Evolutionary conservation across 495 filamentous ascomycete species (phyloP).

Genomic region (Rhypophila decipiens): DNA sequence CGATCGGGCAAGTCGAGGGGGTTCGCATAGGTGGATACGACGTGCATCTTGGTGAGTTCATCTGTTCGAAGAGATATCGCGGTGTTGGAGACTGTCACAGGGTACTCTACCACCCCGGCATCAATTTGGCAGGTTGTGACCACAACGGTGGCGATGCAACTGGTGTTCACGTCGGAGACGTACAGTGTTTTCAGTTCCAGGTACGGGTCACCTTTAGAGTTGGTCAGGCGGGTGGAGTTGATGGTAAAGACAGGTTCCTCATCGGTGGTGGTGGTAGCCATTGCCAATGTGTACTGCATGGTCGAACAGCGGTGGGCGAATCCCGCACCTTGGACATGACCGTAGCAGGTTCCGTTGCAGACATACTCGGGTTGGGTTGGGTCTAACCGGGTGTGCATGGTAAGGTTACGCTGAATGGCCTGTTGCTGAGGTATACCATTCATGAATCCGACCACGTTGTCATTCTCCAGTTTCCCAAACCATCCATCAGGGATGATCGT

Average conservation of each 20-base stretch:
- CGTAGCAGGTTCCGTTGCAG: conserved; percentile 8
- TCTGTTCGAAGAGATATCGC: conserved; percentile 2
- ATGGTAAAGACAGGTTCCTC: conserved; percentile 7
- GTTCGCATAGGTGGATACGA: not conserved
- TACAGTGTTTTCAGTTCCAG: not conserved
- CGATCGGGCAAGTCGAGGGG: not conserved
- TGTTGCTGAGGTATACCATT: not conserved
- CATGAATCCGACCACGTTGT: not conserved
- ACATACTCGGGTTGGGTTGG: not conserved
- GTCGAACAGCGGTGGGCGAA: conserved; percentile 5
- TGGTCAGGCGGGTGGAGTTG: not conserved
- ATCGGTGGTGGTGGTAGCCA: conserved; percentile 5
- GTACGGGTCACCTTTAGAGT: not conserved
- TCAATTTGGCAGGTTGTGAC: conserved; percentile 6
- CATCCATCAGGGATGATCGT: not conserved
- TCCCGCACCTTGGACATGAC: conserved; percentile 8
- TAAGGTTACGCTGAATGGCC: conserved; percentile 3
- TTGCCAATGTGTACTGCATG: not conserved
- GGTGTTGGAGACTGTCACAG: conserved; percentile 7
- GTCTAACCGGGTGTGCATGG: conserved; percentile 1
- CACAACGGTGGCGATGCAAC: conserved; percentile 6
- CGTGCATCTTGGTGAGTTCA: not conserved
- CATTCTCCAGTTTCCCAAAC: not conserved
- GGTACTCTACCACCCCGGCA: conserved; percentile 10
- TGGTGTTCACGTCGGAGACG: conserved; percentile 1